phyloP scores from a whole-genome alignment of 768 basidiomycete species.

The Podaxis sp. region DNA sequence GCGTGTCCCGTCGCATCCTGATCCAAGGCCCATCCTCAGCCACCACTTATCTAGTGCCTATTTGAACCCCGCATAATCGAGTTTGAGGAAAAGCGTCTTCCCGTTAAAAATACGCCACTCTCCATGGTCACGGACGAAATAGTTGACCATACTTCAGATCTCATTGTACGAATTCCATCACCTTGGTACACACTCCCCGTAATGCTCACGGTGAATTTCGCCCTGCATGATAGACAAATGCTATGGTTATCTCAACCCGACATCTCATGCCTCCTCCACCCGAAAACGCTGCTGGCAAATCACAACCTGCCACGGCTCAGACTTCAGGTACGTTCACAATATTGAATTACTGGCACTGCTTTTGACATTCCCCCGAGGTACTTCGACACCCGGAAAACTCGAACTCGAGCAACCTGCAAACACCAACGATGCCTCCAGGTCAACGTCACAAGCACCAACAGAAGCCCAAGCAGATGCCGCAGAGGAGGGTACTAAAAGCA shows the following conservation, averaged over 20 bases:
- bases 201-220: slow-evolving; percentile 4
- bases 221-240: slow-evolving; percentile 62
- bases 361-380: slow-evolving; percentile 3
- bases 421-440: slow-evolving; percentile 8
- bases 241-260: slow-evolving; percentile 89
- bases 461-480: slow-evolving; percentile 10
- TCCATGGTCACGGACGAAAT: slow-evolving; percentile 78
- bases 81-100: slow-evolving; percentile 71
- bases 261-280: slow-evolving; percentile 57
- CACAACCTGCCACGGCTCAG: slow-evolving; percentile 23
- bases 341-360: neutral
- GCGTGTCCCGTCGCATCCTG: slow-evolving; percentile 21
- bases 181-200: neutral
- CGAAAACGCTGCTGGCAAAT: slow-evolving; percentile 25
- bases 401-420: slow-evolving; percentile 8
- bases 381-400: slow-evolving; percentile 13
- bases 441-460: slow-evolving; percentile 8
- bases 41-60: slow-evolving; percentile 60
- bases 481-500: slow-evolving; percentile 17
- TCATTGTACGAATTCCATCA: slow-evolving; percentile 40
- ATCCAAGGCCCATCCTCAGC: slow-evolving; percentile 2
- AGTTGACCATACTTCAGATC: slow-evolving; percentile 52
- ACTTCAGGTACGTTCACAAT: slow-evolving; percentile 3
- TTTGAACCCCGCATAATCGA: slow-evolving; percentile 94
- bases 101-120: slow-evolving; percentile 34